phyloP scores from a whole-genome alignment of 805 yeast genomes.

The Metschnikowia shivogae region DNA sequence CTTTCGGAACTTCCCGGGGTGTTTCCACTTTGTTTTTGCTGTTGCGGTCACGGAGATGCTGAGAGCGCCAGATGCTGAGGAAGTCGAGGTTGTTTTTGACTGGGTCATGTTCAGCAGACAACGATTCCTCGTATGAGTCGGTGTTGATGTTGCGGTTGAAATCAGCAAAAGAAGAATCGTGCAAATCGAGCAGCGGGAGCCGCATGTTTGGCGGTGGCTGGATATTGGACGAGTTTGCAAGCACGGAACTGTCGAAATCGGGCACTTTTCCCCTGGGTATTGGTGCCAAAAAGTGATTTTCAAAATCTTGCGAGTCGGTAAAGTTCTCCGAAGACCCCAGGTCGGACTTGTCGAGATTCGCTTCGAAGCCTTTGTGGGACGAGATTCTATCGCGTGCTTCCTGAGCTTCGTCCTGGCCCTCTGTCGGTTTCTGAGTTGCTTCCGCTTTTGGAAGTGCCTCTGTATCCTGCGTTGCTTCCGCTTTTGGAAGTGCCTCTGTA shows the following conservation, averaged over 20 bases:
- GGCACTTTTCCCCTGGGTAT: background rate
- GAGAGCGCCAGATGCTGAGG: slow-evolving; percentile 42
- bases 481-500: no score
- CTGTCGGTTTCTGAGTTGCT: no score
- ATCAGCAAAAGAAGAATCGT: slow-evolving; percentile 39
- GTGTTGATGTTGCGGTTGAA: slow-evolving; percentile 26
- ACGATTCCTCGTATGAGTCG: slow-evolving; percentile 32
- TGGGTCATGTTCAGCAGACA: slow-evolving; percentile 40
- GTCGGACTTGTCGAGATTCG: background rate
- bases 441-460: no score
- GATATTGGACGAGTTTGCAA: slow-evolving; percentile 44
- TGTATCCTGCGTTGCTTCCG: no score
- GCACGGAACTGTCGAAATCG: slow-evolving; percentile 22
- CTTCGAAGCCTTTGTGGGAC: no score
- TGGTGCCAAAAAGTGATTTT: background rate
- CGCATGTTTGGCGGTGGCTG: slow-evolving; percentile 28
- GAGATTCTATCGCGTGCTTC: no score
- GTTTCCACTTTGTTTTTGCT: background rate
- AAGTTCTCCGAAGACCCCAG: background rate
- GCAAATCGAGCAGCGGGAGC: slow-evolving; percentile 41
- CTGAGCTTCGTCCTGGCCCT: no score
- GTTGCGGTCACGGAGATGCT: slow-evolving; percentile 19
- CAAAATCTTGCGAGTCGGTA: background rate
- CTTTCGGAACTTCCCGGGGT: slow-evolving; percentile 2
- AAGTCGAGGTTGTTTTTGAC: slow-evolving; percentile 27